Evolutionary conservation across 306 rosid species (phyloP), one percentile per base, ranked within the genome.

Genomic region (Cicer cuneatum): DNA sequence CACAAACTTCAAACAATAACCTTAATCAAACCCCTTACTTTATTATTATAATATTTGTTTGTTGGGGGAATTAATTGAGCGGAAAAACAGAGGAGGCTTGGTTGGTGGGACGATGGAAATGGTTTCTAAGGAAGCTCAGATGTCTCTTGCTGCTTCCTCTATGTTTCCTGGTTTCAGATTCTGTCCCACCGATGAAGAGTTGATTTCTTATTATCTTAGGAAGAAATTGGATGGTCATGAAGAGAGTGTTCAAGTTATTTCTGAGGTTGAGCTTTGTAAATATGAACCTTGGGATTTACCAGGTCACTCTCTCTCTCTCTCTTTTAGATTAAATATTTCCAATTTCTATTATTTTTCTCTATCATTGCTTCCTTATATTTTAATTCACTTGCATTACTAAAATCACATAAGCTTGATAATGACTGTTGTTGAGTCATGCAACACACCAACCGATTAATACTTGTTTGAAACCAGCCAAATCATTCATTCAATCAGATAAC

Each of bases 91-190:
- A 37, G 72, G 16, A 56, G 10, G 35, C 12, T 11, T 41, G 38
- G 47, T 2, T 6, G 18, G 7, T 7, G 40, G 6, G 21, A 41
- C 0, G 18, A 76, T 82, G 85, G 85, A 73, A 5, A 81, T 66
- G 62, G 69, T 81, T 72, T 84, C 92, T 0, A 74, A 51, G 48
- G 96, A 84, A 49, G 88, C 89, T 0, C 87, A 90, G 78, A 77
- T 92, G 67, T 88, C 99, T 0, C 67, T 94, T 12, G 89, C 88
- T 2, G 89, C 96, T 16, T 82, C 91, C 0, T 83, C 88, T 1
- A 88, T 86, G 95, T 94, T 94, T 86, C 99, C 99, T 15, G 99
- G 98, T 41, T 94, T 94, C 29, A 83, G 99, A 67, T 94, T 94
- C 73, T 90, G 92, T 35, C 99, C 99, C 5, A 94, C 96, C 12